Evolutionary conservation across 495 filamentous ascomycete genomes (phyloP), one percentile per base, ranked within the genome.

Genomic region (Daldinia caldariorum): DNA sequence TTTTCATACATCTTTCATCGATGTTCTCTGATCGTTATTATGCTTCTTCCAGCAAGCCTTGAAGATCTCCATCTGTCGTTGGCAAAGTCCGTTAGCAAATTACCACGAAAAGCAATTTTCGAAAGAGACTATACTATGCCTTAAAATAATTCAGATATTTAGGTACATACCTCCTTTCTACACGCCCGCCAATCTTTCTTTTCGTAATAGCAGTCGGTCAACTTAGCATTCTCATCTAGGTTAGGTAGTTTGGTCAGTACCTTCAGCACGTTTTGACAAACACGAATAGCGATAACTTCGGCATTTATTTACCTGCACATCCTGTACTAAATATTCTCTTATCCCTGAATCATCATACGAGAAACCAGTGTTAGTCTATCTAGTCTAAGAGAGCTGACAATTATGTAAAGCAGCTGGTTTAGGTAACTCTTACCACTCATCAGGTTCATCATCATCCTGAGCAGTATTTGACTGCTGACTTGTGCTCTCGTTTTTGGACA

Each of bases 291-390:
- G 26, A 26, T 26, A 26, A 50, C 18, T 31, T 26, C 62, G 31
- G 54, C 43, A 26, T 55, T 54, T 18, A 78, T 83, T 64, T 81
- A 97, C 95, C 87, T 78, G 94, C 86, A 72, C 95, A 99, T 32
- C 95, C 95, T 5, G 95, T 98, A 80, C 93, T 97, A 82, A 92
- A 95, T 75, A 99, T 99, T 74, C 95, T 87, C 86, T 97, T 94
- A 83, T 99, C 93, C 83, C 83, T 85, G 72, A 66, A 43, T 34
- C 56, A 58, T 31, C 35, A 70, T 26, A 54, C 18, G 4, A 6
- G 35, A 35, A 29, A 59, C 45, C 1, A 13, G 38, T 38, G 49
- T 75, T 53, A 75, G 68, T 45, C n/a, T 3, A 26, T 45, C n/a
- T 3, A 26, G 26, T 26, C 26, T 26, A 18, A 8, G 20, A 68